Evolutionary conservation across 768 basidiomycete species (phyloP).

Genomic region (Pleurotus ostreatus): DNA sequence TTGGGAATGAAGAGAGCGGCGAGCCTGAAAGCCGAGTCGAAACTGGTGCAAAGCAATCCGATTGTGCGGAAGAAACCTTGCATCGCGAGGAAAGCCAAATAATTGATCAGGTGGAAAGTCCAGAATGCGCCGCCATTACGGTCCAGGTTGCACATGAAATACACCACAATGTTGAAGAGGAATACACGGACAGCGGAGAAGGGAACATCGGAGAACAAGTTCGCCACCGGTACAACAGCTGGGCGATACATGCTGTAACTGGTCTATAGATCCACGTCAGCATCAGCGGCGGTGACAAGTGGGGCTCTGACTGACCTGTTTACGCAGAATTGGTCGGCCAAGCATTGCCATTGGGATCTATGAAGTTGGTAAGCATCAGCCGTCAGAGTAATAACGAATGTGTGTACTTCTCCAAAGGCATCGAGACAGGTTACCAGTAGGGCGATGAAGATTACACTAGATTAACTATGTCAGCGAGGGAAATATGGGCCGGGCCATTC

Average conservation of each 20-base stretch:
- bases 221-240: constrained; percentile 59
- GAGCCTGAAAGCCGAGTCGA: constrained; percentile 42
- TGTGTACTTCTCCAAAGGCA: constrained; percentile 63
- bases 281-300: background rate
- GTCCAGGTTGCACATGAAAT: constrained; percentile 60
- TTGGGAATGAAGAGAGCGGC: constrained; percentile 73
- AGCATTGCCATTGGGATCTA: constrained; percentile 76
- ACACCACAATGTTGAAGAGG: constrained; percentile 61
- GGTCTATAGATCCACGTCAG: constrained; percentile 27
- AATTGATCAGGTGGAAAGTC: constrained; percentile 64
- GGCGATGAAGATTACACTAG: constrained; percentile 65
- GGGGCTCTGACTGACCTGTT: constrained; percentile 37
- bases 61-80: constrained; percentile 83
- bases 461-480: background rate
- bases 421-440: constrained; percentile 66
- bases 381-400: constrained; percentile 4
- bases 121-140: constrained; percentile 39
- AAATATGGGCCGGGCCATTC: background rate
- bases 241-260: constrained; percentile 65
- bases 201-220: constrained; percentile 65
- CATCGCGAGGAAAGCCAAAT: constrained; percentile 65
- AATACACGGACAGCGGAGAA: constrained; percentile 59
- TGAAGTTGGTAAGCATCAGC: constrained; percentile 35
- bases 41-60: constrained; percentile 47
- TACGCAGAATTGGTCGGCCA: constrained; percentile 71